phyloP scores from a whole-genome alignment of 2,329 filamentous ascomycete species.

The Colletotrichum tropicicola region DNA sequence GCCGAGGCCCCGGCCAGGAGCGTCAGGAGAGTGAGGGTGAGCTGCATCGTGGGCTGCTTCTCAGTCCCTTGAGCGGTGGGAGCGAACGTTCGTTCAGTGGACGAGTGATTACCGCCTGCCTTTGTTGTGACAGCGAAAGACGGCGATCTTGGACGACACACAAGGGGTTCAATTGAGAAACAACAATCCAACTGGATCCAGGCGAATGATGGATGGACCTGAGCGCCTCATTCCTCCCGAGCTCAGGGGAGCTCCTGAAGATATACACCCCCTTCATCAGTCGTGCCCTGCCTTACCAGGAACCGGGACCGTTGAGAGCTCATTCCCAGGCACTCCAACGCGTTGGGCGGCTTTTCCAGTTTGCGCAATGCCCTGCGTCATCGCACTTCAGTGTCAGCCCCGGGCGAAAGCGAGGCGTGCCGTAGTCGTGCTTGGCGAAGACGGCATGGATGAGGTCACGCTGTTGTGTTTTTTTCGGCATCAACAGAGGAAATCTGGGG shows the following conservation, averaged over 20 bases:
- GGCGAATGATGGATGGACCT: background rate
- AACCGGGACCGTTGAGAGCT: background rate
- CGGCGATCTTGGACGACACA: background rate
- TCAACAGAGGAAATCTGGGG: background rate
- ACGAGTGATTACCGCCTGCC: too few species aligned
- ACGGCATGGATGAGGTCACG: background rate
- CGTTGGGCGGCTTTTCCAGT: background rate
- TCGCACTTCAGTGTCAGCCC: conserved; percentile 22
- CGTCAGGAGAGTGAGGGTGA: conserved; percentile 2
- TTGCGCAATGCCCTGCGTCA: conserved; percentile 20
- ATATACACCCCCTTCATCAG: background rate
- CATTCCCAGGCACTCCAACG: background rate
- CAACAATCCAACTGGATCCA: background rate
- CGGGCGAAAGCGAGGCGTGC: conserved; percentile 22
- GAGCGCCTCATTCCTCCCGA: background rate
- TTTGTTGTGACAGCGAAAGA: background rate
- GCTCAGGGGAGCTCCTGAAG: background rate
- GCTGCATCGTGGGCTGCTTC: conserved; percentile 1
- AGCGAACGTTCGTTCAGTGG: background rate
- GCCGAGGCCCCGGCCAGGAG: conserved; percentile 13
- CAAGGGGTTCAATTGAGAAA: background rate
- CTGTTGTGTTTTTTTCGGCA: background rate
- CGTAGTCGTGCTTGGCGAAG: conserved; percentile 17
- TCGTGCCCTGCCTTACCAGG: background rate
- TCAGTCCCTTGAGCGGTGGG: too few species aligned